phyloP scores from a whole-genome alignment of 2,329 filamentous ascomycete genomes.

The Orbilia quercus region DNA sequence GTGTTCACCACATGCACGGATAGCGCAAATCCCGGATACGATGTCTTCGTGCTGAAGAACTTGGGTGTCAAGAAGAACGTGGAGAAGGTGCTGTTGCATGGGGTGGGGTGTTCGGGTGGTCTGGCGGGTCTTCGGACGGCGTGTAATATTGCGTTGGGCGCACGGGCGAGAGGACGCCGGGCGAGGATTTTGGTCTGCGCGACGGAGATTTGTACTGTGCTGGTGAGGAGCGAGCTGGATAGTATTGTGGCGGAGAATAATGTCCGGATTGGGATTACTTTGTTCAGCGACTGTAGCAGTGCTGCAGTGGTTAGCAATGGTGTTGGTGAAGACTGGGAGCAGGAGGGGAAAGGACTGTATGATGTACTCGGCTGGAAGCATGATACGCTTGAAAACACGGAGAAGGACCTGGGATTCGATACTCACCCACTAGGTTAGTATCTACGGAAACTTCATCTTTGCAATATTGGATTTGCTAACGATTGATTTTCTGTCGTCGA shows the following conservation, averaged over 20 bases:
- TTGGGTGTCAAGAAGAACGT: conserved; percentile 71
- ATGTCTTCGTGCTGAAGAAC: conserved; percentile 72
- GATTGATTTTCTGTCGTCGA: background rate
- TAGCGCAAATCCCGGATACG: conserved; percentile 76
- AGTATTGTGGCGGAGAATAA: conserved; percentile 71
- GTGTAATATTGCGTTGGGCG: conserved; percentile 74
- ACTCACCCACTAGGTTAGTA: conserved; percentile 71
- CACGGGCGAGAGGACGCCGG: conserved; percentile 70
- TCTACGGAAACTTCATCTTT: too few relatives aligned
- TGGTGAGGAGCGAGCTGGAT: conserved; percentile 74
- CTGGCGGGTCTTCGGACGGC: conserved; percentile 73
- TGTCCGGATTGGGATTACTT: conserved; percentile 72
- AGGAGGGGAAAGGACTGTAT: conserved; percentile 64
- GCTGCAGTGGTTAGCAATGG: conserved; percentile 74
- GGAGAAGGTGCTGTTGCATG: conserved; percentile 74
- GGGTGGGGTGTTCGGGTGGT: conserved; percentile 74
- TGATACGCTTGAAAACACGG: conserved; percentile 71
- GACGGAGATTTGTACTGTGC: conserved; percentile 72
- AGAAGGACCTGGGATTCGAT: conserved; percentile 74
- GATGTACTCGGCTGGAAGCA: conserved; percentile 75
- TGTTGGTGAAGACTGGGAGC: conserved; percentile 65
- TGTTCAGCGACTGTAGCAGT: conserved; percentile 79
- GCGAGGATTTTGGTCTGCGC: conserved; percentile 75
- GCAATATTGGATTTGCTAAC: too few relatives aligned
- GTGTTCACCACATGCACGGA: conserved; percentile 77